Evolutionary conservation across 202 grass and related monocot genomes (phyloP), one percentile per base, ranked within the genome.

Genomic region (Carex arenaria): DNA sequence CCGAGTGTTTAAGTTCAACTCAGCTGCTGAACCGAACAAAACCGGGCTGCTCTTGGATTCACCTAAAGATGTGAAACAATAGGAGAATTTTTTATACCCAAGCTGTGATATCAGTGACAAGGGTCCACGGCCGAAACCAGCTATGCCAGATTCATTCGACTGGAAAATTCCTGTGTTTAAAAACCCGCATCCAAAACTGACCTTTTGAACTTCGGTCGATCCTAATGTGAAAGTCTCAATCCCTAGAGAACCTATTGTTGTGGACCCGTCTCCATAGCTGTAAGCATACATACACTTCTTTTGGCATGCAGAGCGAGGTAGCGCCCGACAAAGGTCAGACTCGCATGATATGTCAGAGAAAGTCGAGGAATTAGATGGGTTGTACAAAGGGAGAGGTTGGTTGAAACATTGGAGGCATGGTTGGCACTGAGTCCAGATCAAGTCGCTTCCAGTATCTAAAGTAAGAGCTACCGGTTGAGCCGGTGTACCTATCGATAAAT

Each of bases 391-490:
- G 45, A 91, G 56, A n/a, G 61, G 51, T 73, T 97, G 94, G n/a
- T 64, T 12, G 87, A 94, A 92, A 83, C 94, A 97, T 71, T 88
- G 81, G 7, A 83, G 65, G 34, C 82, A 83, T 61, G 89, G 85
- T 59, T 64, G 68, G 85, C 93, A 93, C 76, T 93, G 89, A 54
- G 93, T 91, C 93, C 93, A 95, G 30, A 90, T 80, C 65, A 90
- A 87, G 81, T 88, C 84, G 47, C 92, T 94, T 43, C 92, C 86
- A 0, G 87, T 87, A 84, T 93, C 88, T 6, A 93, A 15, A 49
- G 89, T 78, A 14, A 88, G 81, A n/a, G 78, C 84, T 38, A 65
- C 72, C 17, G 45, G 72, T 75, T 88, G 87, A 10, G 66, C 61
- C 14, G 90, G 92, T 62, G 86, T 94, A 86, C 92, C 85, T 30